phyloP scores from a whole-genome alignment of 2,329 filamentous ascomycete species.

The Trichoderma pleuroti region DNA sequence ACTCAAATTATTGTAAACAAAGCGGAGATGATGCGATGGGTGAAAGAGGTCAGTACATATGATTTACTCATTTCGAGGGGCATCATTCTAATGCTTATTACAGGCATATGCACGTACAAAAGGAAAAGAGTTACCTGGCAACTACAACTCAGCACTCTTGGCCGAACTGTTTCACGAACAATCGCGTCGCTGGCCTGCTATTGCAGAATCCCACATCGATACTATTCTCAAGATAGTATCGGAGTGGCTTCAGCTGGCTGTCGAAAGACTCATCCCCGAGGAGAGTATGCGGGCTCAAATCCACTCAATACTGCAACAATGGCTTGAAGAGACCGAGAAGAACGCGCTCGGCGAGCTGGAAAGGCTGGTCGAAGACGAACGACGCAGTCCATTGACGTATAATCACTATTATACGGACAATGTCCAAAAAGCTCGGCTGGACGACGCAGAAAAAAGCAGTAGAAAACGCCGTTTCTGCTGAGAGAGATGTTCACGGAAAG shows the following conservation, averaged over 20 bases:
- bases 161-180: background rate
- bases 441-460: background rate
- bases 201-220: background rate
- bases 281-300: background rate
- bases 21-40: background rate
- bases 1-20: background rate
- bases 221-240: background rate
- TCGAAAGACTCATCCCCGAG: background rate
- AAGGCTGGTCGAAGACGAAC: background rate
- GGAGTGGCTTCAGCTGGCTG: background rate
- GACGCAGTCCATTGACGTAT: background rate
- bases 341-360: background rate
- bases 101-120: background rate
- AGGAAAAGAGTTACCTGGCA: background rate
- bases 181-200: background rate
- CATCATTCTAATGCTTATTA: background rate
- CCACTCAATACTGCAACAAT: background rate
- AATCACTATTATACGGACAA: constrained; percentile 10
- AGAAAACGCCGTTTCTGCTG: background rate
- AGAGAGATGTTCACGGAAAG: background rate
- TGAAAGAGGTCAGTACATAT: background rate
- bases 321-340: background rate
- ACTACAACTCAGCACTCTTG: background rate
- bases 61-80: background rate
- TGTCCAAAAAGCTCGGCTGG: background rate